Evolutionary conservation across 306 rosid species (phyloP).

Genomic region (Luffa aegyptiaca): DNA sequence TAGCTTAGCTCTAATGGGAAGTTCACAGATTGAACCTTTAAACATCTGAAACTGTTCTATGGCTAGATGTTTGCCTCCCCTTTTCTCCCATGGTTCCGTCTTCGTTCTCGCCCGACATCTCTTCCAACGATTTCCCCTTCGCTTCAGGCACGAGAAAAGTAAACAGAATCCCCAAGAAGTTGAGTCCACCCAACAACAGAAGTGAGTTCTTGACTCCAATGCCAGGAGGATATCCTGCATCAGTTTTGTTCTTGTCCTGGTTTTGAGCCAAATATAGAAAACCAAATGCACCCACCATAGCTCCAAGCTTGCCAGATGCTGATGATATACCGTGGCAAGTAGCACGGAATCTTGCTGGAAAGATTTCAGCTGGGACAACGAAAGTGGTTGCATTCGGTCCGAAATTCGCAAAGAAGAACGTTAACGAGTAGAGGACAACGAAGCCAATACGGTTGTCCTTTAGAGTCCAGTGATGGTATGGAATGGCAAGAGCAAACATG

Average conservation of each 20-base stretch:
- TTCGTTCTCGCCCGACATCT: slow-evolving; percentile 60
- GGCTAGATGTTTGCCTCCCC: background rate
- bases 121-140: slow-evolving; percentile 64
- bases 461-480: slow-evolving; percentile 59
- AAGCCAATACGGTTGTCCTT: slow-evolving; percentile 48
- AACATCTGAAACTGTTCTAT: background rate
- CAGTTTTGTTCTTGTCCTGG: slow-evolving; percentile 38
- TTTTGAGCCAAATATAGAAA: slow-evolving; percentile 65
- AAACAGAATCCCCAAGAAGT: slow-evolving; percentile 44
- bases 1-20: too few species aligned
- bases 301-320: slow-evolving; percentile 62
- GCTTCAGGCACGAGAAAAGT: slow-evolving; percentile 70
- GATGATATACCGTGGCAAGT: slow-evolving; percentile 79
- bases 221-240: slow-evolving; percentile 68
- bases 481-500: slow-evolving; percentile 70
- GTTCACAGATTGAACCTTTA: background rate
- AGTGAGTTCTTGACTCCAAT: slow-evolving; percentile 55
- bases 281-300: slow-evolving; percentile 69
- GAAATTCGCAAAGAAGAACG: slow-evolving; percentile 68
- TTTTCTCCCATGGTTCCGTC: slow-evolving; percentile 17
- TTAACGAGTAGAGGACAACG: slow-evolving; percentile 42
- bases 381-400: slow-evolving; percentile 81
- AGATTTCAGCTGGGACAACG: slow-evolving; percentile 72
- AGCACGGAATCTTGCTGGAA: slow-evolving; percentile 58
- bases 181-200: slow-evolving; percentile 31